Conservation (phyloP, 371 early-diverging fungal genomes). For the Apophysomyces sp. region DNA sequence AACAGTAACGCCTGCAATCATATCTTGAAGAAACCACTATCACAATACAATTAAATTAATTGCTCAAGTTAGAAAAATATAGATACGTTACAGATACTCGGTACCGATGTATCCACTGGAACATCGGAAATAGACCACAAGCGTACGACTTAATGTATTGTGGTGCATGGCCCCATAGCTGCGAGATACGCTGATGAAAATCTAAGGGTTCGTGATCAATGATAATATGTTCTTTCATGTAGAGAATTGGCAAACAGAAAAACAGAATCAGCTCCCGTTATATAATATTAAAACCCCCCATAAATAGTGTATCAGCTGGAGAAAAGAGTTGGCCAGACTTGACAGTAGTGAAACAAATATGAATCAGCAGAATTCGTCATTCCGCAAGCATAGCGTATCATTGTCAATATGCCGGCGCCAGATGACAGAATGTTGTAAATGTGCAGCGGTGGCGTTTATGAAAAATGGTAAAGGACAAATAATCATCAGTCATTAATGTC, state of each 20-base stretch:
- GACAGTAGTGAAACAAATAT: too few species aligned
- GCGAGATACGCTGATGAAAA: neutral
- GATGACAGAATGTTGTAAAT: too few species aligned
- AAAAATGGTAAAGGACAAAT: too few species aligned
- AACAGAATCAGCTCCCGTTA: neutral
- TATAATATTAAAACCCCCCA: too few species aligned
- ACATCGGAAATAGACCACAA: conserved; percentile 6
- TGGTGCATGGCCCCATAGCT: neutral
- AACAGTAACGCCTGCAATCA: conserved; percentile 86
- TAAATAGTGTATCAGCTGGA: too few species aligned
- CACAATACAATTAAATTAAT: neutral
- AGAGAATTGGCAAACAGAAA: neutral
- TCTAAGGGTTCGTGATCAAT: conserved; percentile 7
- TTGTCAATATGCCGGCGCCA: too few species aligned
- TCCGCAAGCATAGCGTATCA: too few species aligned
- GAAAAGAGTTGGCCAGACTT: too few species aligned
- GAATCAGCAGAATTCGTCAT: too few species aligned
- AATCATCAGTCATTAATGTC: too few species aligned
- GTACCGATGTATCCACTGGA: conserved; percentile 10
- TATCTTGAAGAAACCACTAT: conserved; percentile 78
- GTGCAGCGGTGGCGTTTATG: too few species aligned
- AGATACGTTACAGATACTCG: conserved; percentile 3
- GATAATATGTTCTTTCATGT: neutral
- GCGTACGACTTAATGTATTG: neutral
- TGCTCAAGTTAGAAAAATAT: too few species aligned